Conservation (phyloP, 2,329 filamentous ascomycete genomes). For the Monilinia polystroma region DNA sequence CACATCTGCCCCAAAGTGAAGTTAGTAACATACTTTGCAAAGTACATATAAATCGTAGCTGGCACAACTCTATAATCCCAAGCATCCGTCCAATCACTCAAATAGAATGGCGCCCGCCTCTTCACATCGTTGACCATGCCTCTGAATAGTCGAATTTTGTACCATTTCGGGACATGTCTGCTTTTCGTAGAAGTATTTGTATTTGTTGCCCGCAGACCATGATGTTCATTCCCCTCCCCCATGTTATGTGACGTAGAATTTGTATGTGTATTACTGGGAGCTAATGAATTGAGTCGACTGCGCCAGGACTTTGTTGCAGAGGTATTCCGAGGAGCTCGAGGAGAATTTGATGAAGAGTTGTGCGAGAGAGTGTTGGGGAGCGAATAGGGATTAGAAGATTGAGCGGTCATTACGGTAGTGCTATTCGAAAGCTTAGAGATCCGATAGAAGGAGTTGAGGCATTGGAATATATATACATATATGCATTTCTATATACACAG, state of each 20-base stretch:
- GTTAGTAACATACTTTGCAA: constrained; percentile 67
- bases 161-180: constrained; percentile 54
- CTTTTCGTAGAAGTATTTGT: constrained; percentile 30
- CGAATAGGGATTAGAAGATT: constrained; percentile 26
- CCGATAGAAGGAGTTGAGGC: neutral
- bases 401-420: constrained; percentile 7
- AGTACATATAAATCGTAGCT: constrained; percentile 91
- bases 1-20: neutral
- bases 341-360: constrained; percentile 18
- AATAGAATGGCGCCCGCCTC: constrained; percentile 72
- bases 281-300: constrained; percentile 18
- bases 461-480: neutral
- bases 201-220: constrained; percentile 15
- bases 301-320: constrained; percentile 12
- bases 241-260: constrained; percentile 1
- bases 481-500: neutral
- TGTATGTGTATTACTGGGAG: neutral
- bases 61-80: constrained; percentile 90
- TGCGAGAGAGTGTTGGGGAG: constrained; percentile 31
- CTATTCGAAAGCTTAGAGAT: neutral
- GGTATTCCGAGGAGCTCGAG: constrained; percentile 1
- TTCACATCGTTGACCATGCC: constrained; percentile 79
- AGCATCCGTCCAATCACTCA: constrained; percentile 80
- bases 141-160: constrained; percentile 70
- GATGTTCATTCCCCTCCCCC: constrained; percentile 18